Evolutionary conservation across 495 filamentous ascomycete species (phyloP).

Genomic region (Lasiosphaeria hispida): DNA sequence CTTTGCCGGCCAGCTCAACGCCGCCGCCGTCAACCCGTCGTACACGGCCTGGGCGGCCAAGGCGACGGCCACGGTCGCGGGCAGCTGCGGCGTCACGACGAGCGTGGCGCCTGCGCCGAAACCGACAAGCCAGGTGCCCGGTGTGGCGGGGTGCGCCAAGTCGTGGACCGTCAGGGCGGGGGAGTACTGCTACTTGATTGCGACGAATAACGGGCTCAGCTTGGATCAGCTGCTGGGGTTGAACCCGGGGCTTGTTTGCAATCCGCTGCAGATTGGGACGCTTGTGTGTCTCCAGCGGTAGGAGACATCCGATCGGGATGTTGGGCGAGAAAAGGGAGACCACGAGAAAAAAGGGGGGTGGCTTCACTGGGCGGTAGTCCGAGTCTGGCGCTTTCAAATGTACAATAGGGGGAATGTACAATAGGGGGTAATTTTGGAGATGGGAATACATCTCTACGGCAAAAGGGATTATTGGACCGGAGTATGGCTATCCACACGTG

Average conservation of each 20-base stretch:
- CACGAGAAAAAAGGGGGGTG: too few relatives aligned
- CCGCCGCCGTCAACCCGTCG: background rate
- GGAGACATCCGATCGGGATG: too few relatives aligned
- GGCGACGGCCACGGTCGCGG: background rate
- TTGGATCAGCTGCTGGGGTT: conserved; percentile 5
- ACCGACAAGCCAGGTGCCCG: background rate
- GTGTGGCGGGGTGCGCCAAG: conserved; percentile 1
- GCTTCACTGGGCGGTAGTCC: too few relatives aligned
- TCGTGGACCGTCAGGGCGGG: conserved; percentile 12
- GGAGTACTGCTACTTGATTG: conserved; percentile 19
- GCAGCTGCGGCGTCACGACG: background rate
- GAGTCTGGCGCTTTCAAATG: too few relatives aligned
- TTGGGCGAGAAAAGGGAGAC: too few relatives aligned
- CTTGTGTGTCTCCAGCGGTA: conserved; percentile 13
- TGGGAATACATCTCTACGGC: too few relatives aligned
- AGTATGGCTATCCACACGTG: too few relatives aligned
- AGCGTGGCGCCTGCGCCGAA: background rate
- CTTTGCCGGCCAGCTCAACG: conserved; percentile 6
- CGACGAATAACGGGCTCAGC: conserved; percentile 10
- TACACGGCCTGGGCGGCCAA: conserved; percentile 4
- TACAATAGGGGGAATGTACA: too few relatives aligned
- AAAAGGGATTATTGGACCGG: too few relatives aligned
- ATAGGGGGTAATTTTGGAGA: too few relatives aligned
- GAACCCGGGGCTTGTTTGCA: conserved; percentile 13
- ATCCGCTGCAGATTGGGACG: conserved; percentile 13